phyloP scores from a whole-genome alignment of 1,284 basidiomycete genomes.

The Cryptococcus hybrid region DNA sequence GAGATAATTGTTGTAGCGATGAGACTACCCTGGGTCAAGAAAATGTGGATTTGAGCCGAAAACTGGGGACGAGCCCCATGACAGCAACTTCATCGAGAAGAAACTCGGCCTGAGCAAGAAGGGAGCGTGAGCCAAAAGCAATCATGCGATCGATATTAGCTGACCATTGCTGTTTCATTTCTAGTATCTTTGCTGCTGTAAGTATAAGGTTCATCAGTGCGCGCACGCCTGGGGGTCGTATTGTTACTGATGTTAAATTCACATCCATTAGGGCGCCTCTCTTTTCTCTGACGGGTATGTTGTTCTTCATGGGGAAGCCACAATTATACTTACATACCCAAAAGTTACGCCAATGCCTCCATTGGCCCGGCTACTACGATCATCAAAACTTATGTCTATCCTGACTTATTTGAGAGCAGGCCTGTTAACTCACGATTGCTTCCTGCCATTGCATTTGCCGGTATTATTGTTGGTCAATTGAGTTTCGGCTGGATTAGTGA shows the following conservation, averaged over 20 bases:
- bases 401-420: slow-evolving; percentile 58
- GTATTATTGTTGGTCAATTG: slow-evolving; percentile 67
- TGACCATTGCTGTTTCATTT: background rate
- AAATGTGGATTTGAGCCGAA: slow-evolving; percentile 20
- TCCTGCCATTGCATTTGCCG: slow-evolving; percentile 69
- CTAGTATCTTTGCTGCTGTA: slow-evolving; percentile 34
- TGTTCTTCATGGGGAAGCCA: slow-evolving; percentile 10
- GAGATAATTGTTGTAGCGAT: slow-evolving; percentile 2
- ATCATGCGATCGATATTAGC: background rate
- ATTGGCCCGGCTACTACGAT: slow-evolving; percentile 62
- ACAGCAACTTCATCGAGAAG: slow-evolving; percentile 20
- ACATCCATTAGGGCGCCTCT: slow-evolving; percentile 60
- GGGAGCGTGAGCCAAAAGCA: slow-evolving; percentile 23
- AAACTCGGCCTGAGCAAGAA: slow-evolving; percentile 27
- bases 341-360: slow-evolving; percentile 67
- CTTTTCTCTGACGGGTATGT: slow-evolving; percentile 74
- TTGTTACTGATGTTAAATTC: background rate
- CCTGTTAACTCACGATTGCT: slow-evolving; percentile 57
- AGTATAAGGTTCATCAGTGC: background rate
- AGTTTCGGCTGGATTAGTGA: slow-evolving; percentile 69
- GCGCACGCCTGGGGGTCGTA: background rate
- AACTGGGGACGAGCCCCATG: slow-evolving; percentile 18
- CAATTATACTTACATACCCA: slow-evolving; percentile 29
- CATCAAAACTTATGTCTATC: slow-evolving; percentile 64
- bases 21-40: slow-evolving; percentile 17